phyloP scores from a whole-genome alignment of 257 asterid species.

The Salvia miltiorrhiza region DNA sequence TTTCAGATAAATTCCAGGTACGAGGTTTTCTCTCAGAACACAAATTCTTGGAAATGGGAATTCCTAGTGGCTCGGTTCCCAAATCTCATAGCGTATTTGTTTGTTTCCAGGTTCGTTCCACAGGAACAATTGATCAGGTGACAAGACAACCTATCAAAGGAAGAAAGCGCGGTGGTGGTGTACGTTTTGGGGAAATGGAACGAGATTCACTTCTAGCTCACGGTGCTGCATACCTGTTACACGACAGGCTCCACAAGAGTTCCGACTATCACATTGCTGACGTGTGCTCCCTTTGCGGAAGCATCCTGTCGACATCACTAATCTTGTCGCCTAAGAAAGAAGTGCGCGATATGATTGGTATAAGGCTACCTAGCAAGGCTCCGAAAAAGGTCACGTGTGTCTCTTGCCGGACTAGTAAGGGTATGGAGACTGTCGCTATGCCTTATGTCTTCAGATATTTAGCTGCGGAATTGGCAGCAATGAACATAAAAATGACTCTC shows the following conservation, averaged over 20 bases:
- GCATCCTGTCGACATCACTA: slow-evolving; percentile 69
- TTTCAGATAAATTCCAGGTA: slow-evolving; percentile 96
- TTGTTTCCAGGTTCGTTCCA: slow-evolving; percentile 79
- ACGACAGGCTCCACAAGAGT: slow-evolving; percentile 89
- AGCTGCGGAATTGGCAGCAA: slow-evolving; percentile 93
- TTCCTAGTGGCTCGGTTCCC: background rate
- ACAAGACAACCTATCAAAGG: slow-evolving; percentile 97
- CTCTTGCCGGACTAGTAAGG: slow-evolving; percentile 70
- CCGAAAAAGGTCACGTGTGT: slow-evolving; percentile 68
- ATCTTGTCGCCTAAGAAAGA: slow-evolving; percentile 42
- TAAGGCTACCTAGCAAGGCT: slow-evolving; percentile 43
- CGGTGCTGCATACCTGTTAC: slow-evolving; percentile 90
- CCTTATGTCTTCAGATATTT: slow-evolving; percentile 87
- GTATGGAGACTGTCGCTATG: slow-evolving; percentile 98
- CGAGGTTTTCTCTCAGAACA: background rate
- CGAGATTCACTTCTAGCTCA: slow-evolving; percentile 96
- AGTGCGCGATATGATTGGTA: slow-evolving; percentile 42
- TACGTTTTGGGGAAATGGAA: slow-evolving; percentile 99
- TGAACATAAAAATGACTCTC: slow-evolving; percentile 86
- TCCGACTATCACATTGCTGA: slow-evolving; percentile 93
- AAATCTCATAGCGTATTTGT: background rate
- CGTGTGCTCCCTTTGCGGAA: slow-evolving; percentile 85
- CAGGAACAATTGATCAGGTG: slow-evolving; percentile 77
- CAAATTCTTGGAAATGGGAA: background rate
- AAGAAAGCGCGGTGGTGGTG: slow-evolving; percentile 93